Percentiles rank a stretch among this genome's conserved stretches.
phyloP scores from a whole-genome alignment of 2,329 filamentous ascomycete species.

The Bipolaris zeicola region DNA sequence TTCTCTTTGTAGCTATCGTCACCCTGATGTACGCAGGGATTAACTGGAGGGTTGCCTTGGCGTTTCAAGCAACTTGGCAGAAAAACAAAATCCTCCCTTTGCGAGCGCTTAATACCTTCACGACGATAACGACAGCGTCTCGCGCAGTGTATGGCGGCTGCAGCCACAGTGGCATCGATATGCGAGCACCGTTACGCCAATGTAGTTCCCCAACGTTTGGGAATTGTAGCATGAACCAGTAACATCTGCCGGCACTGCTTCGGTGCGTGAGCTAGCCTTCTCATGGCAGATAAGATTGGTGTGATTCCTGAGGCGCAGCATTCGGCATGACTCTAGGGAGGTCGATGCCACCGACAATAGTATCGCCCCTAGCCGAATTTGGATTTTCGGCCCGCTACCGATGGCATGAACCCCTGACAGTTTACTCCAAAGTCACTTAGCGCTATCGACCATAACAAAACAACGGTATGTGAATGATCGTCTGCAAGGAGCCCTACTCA shows the following conservation, averaged over 20 bases:
- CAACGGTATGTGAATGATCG: constrained; percentile 4
- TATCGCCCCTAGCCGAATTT: constrained; percentile 5
- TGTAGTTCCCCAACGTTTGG: neutral
- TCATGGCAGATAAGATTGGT: neutral
- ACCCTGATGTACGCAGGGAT: constrained; percentile 15
- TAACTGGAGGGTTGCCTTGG: constrained; percentile 7
- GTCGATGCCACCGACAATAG: constrained; percentile 6
- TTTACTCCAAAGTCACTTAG: neutral
- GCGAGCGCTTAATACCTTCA: neutral
- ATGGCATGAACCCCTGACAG: constrained; percentile 3
- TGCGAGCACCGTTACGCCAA: neutral
- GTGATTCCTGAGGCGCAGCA: constrained; percentile 9
- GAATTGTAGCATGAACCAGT: neutral
- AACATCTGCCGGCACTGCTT: neutral
- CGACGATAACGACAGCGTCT: neutral
- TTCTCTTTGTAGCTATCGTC: constrained; percentile 10
- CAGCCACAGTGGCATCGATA: neutral
- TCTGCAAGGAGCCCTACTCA: constrained; percentile 5
- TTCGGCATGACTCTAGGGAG: constrained; percentile 12
- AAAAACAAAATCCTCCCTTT: neutral
- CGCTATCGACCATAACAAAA: constrained; percentile 10
- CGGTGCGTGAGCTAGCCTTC: neutral
- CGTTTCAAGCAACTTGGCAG: constrained; percentile 13
- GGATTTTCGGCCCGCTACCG: constrained; percentile 13
- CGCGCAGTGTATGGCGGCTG: neutral